Evolutionary conservation across 441 rosid genomes (phyloP), one percentile per base, ranked within the genome.

Genomic region (Corymbia citriodora): DNA sequence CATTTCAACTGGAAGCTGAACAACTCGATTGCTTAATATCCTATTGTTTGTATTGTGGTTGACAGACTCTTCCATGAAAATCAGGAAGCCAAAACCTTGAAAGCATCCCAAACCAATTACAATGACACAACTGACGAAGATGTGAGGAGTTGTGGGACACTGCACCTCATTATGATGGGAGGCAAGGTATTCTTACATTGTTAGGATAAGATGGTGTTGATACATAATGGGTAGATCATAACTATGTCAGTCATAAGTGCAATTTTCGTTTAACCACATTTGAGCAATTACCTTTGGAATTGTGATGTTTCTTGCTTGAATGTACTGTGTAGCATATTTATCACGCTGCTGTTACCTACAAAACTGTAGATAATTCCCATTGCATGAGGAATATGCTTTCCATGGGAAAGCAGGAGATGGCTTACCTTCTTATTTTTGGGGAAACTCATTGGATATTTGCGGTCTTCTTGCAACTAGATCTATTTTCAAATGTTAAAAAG

Each of bases 121-220:
- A 12, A 97, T 93, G 94, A 91, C 98, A 92, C 95, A 97, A 93
- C 96, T 97, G 88, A 86, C 92, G 92, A 95, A 96, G 94, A 23
- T 97, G 94, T 72, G 99, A 97, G 90, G 99, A 97, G 93, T 97
- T 97, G 93, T 97, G 99, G 99, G 99, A 97, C 92, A 97, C 99
- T 55, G 96, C 99, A 90, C 99, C 99, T 92, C 99, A 97, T 89
- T 97, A 95, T 91, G 99, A 99, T 70, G 99, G 99, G 88, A 93
- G 95, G 40, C 95, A 94, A 96, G 99, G 99, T 97, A 92, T 8
- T 70, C 87, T 90, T 68, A 61, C 5, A 45, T 45, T 23, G 52
- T 45, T 79, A 79, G 52, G 52, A 79, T 72, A 40, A 23, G 52
- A 79, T 79, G 85, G 85, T 79, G 85, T 79, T 45, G 0, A 79